Evolutionary conservation across 1,284 basidiomycete genomes (phyloP).

Genomic region (Rhodotorula glutinis): DNA sequence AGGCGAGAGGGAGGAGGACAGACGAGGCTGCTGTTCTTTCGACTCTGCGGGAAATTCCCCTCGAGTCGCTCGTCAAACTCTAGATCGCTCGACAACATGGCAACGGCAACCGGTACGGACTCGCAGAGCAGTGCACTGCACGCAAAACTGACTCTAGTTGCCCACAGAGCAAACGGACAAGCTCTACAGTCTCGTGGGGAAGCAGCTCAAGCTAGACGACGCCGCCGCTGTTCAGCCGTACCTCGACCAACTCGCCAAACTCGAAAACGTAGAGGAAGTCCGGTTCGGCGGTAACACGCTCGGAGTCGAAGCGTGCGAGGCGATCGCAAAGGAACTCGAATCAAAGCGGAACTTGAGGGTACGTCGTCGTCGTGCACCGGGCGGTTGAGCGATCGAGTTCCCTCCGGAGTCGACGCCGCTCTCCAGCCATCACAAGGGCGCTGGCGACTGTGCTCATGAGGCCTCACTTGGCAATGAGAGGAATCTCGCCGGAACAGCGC

Average conservation of each 20-base stretch:
- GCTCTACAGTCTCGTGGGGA: conserved; percentile 63
- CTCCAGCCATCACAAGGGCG: background rate
- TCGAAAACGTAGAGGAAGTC: conserved; percentile 66
- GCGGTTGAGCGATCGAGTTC: background rate
- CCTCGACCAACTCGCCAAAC: conserved; percentile 64
- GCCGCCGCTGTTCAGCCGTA: conserved; percentile 75
- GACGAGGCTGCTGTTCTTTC: background rate
- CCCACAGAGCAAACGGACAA: conserved; percentile 6
- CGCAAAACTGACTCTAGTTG: background rate
- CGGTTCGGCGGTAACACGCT: conserved; percentile 95
- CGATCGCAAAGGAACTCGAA: conserved; percentile 75
- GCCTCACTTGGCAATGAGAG: no score
- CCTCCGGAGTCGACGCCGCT: background rate
- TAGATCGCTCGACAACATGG: conserved; percentile 3
- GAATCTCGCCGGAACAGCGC: no score
- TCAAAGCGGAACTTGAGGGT: conserved; percentile 72
- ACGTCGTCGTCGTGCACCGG: conserved; percentile 21
- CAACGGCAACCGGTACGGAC: conserved; percentile 8
- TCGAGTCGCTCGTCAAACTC: background rate
- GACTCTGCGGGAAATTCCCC: no score
- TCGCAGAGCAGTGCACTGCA: background rate
- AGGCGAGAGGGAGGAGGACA: background rate
- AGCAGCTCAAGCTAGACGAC: conserved; percentile 77
- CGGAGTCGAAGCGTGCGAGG: conserved; percentile 84
- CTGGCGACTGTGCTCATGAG: no score